Evolutionary conservation across 768 basidiomycete species (phyloP), one percentile per base, ranked within the genome.

Genomic region (Xerocomus spinulosus): DNA sequence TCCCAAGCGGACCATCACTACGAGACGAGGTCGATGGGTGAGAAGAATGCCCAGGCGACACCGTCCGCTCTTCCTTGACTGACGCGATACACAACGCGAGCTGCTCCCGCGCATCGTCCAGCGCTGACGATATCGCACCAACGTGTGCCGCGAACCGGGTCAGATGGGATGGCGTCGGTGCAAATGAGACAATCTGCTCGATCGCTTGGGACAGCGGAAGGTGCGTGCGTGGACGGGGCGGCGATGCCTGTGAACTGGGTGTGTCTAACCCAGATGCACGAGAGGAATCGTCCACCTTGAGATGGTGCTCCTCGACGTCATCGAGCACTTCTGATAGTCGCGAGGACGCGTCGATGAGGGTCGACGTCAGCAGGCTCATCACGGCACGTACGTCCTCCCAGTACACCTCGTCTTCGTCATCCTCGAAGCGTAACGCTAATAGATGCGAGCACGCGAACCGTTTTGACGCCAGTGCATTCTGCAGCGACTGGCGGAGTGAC

Each of bases 351-450:
- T 90, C 87, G 3, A 73, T 72, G 28, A 92, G 72, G 9, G 86
- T 76, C 33, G 74, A 81, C 8, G 83, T 84, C 50, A 92, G 64
- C 12, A 92, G 62, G 12, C 72, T 73, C 74, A 90, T 83, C 41
- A 92, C 80, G 23, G 82, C 80, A 13, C 84, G 76, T 24, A 87
- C 87, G 56, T 91, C 83, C 55, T 91, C 89, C 89, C 89, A 92
- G 55, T 92, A 92, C 5, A 74, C 71, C 42, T 83, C 82, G 52
- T 87, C 85, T 28, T 83, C 85, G 40, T 79, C 80, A 38, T 83
- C 82, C 66, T 69, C 73, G 60, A 92, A 92, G 2, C 90, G 76
- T 41, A 92, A 64, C 4, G 89, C 89, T 3, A 92, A 73, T 4
- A 92, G 72, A 61, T 92, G 87, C 2, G 89, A 77, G 48, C 85